Base-by-base conservation (phyloP, 257 asterid genomes). In the Forsythia suspensa region DNA sequence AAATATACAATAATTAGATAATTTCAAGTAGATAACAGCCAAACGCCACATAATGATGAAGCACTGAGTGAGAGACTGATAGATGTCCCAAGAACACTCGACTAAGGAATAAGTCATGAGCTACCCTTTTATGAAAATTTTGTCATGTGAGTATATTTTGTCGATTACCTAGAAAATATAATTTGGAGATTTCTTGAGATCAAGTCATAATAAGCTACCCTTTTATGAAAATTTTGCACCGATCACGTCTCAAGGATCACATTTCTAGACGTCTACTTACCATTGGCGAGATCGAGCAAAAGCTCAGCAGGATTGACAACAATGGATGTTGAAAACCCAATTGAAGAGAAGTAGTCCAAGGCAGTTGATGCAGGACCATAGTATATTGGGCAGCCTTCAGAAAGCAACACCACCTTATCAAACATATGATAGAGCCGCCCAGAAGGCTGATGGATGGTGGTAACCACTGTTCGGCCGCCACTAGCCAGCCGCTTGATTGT, bases 371-470 rank as follows among this genome's bases (percentile, higher is more conserved):
- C 98, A 48, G 82, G 87, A 1, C 99, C 99, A 34, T 89, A 96
- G 88, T 94, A 96, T 55, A 96, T 91, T 2, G 97, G 96, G 80
- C 88, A 84, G 39, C 99, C 99, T 85, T 94, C 97, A 1, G 99
- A 94, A 42, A 96, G 88, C 84, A 96, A 78, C 42, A 96, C 86
- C 3, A 96, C 89, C 86, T 96, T 94, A 74, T 96, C 98, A 52
- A 96, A 96, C 97, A 96, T 92, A 41, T 92, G 88, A 85, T 92
- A 96, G 70, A 96, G 96, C 71, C 96, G 87, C 86, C 97, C 90
- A 1, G 98, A 94, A 8, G 98, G 98, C 89, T 96, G 99, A 80
- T 96, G 98, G 70, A 96, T 96, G 75, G 98, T 96, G 84, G 97
- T 96, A 52, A 96, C 86, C 67, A 96, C 88, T 1, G 96, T 96